Conservation (phyloP, 768 basidiomycete genomes). For the Crepidotus variabilis region DNA sequence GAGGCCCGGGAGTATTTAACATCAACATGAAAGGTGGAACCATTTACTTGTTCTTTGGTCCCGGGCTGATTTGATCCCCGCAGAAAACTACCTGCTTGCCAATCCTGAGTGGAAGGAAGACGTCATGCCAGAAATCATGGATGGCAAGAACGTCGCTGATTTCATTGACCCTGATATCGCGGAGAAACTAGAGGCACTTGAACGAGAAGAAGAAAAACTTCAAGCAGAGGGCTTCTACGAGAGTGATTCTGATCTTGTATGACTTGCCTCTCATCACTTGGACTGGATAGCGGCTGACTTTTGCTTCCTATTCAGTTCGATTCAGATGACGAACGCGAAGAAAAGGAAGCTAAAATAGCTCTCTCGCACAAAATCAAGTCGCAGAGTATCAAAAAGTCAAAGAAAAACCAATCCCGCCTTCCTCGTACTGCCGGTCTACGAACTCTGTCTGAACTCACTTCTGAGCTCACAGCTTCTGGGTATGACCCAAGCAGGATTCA, state of each 20-base stretch:
- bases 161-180: slow-evolving; percentile 98
- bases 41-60: background rate
- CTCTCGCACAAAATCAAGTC: slow-evolving; percentile 68
- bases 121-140: slow-evolving; percentile 96
- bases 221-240: slow-evolving; percentile 95
- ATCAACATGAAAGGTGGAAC: slow-evolving; percentile 79
- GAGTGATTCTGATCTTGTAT: slow-evolving; percentile 79
- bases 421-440: slow-evolving; percentile 73
- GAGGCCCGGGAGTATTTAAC: slow-evolving; percentile 89
- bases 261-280: slow-evolving; percentile 14
- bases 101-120: slow-evolving; percentile 96
- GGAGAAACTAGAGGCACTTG: slow-evolving; percentile 94
- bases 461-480: slow-evolving; percentile 82
- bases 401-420: slow-evolving; percentile 78
- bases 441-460: slow-evolving; percentile 73
- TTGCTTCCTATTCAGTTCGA: slow-evolving; percentile 37
- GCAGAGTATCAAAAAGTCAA: slow-evolving; percentile 78
- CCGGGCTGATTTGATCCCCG: background rate
- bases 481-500: slow-evolving; percentile 85
- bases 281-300: no score
- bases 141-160: slow-evolving; percentile 98
- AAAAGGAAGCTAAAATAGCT: slow-evolving; percentile 51
- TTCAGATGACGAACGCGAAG: slow-evolving; percentile 81
- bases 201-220: slow-evolving; percentile 94
- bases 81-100: slow-evolving; percentile 88